Conservation (phyloP, 78 protist genomes). For the Emiliania huxleyi region DNA sequence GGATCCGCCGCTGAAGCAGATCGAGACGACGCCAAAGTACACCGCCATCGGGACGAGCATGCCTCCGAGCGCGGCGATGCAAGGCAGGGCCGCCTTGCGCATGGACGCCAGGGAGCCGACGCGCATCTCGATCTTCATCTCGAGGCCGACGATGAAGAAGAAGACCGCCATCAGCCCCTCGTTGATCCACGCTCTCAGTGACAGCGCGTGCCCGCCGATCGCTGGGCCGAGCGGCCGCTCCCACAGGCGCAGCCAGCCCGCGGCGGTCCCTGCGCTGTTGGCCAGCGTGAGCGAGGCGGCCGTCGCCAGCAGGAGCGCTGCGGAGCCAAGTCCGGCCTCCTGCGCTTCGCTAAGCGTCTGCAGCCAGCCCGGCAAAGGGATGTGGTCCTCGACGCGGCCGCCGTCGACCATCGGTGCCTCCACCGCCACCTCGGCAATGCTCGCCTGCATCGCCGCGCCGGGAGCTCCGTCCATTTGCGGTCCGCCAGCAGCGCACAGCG, state of each 20-base stretch:
- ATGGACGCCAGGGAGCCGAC: background rate
- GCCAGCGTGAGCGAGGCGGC: background rate
- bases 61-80: conserved; percentile 20
- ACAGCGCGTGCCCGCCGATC: background rate
- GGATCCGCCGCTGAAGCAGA: background rate
- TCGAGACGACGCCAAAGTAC: background rate
- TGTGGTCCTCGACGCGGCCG: background rate
- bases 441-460: no score
- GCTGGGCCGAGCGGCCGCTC: background rate
- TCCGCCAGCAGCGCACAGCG: no score
- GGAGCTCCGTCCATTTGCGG: no score
- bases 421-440: no score
- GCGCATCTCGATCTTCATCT: background rate
- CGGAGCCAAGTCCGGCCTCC: background rate
- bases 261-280: background rate
- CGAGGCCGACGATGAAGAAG: conserved; percentile 23
- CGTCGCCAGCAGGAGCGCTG: background rate
- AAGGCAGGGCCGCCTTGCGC: background rate
- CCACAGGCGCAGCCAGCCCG: background rate
- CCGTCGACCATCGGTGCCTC: no score
- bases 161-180: conserved; percentile 29
- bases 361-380: background rate
- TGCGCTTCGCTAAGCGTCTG: background rate
- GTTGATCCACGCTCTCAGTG: background rate
- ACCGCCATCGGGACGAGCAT: conserved; percentile 8